These are phyloP conservation scores for Serendipita indica DNA, from an alignment of 768 basidiomycete genomes.

Conservation along the genomic window DNA sequence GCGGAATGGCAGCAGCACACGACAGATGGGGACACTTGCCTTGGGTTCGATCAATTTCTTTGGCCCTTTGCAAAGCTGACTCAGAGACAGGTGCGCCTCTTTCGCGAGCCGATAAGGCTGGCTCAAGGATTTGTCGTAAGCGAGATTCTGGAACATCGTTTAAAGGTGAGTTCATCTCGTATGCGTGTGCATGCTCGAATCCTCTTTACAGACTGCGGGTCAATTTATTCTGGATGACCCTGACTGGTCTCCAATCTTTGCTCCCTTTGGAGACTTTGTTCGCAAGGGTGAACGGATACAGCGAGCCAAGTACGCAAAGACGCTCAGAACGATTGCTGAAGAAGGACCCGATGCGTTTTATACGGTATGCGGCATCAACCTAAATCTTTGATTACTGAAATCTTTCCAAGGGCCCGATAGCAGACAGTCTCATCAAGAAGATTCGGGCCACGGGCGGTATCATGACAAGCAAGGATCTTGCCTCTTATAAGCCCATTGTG, in stretches of 20 bases:
- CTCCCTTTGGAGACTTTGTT: constrained; percentile 55
- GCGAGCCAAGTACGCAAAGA: constrained; percentile 61
- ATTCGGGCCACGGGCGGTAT: constrained; percentile 63
- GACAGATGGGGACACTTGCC: constrained; percentile 64
- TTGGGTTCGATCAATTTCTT: too few species aligned
- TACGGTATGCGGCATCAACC: constrained; percentile 30
- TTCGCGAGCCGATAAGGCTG: background rate
- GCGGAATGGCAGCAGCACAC: constrained; percentile 75
- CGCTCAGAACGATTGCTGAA: constrained; percentile 55
- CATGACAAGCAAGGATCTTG: constrained; percentile 58
- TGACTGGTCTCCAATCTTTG: constrained; percentile 75
- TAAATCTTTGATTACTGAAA: constrained; percentile 12
- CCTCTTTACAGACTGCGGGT: background rate
- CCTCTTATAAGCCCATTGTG: constrained; percentile 52
- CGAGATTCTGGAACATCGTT: background rate
- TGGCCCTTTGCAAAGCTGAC: constrained; percentile 65
- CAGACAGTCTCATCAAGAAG: constrained; percentile 61
- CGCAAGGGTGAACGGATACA: constrained; percentile 60
- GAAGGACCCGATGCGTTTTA: constrained; percentile 77
- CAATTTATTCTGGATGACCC: constrained; percentile 45
- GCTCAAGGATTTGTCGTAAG: background rate
- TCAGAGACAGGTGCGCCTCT: constrained; percentile 31
- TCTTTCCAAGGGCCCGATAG: constrained; percentile 51
- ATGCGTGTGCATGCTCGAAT: background rate
- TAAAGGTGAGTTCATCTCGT: background rate